A percentile compares a stretch with the other conserved stretches of the same genome.
These are phyloP conservation scores for Tritrichomonas musculus DNA, from an alignment of 208 protist species.

Conservation along the genomic window DNA sequence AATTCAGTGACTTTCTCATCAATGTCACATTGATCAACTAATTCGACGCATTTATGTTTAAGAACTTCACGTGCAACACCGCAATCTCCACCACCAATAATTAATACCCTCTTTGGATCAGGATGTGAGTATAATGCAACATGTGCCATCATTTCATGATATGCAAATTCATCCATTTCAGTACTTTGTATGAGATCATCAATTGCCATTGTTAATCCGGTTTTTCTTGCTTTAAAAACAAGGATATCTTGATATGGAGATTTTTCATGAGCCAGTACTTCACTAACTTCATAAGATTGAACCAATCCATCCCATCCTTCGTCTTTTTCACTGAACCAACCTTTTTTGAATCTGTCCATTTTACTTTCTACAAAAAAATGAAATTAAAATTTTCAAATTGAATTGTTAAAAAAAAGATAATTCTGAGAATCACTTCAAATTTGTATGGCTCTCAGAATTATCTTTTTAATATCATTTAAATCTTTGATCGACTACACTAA, in stretches of 20 bases:
- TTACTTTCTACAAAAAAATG: background rate
- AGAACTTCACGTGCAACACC: conserved; percentile 24
- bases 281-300: background rate
- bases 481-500: too few relatives aligned
- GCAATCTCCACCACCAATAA: conserved; percentile 12
- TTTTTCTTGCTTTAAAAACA: conserved; percentile 5
- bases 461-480: too few relatives aligned
- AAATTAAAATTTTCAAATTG: too few relatives aligned
- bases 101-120: conserved; percentile 7
- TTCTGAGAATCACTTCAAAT: too few relatives aligned
- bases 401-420: too few relatives aligned
- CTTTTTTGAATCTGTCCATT: background rate
- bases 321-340: conserved; percentile 14
- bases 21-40: background rate
- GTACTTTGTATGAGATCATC: conserved; percentile 16
- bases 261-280: background rate
- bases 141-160: conserved; percentile 30
- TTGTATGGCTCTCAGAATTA: too few relatives aligned
- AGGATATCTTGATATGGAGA: background rate
- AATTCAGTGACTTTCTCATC: conserved; percentile 14
- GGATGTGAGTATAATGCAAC: background rate
- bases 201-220: background rate
- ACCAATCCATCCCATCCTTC: background rate
- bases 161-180: conserved; percentile 15
- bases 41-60: background rate